Evolutionary conservation across 768 basidiomycete species (phyloP).

Genomic region (Mrakia blollopis): DNA sequence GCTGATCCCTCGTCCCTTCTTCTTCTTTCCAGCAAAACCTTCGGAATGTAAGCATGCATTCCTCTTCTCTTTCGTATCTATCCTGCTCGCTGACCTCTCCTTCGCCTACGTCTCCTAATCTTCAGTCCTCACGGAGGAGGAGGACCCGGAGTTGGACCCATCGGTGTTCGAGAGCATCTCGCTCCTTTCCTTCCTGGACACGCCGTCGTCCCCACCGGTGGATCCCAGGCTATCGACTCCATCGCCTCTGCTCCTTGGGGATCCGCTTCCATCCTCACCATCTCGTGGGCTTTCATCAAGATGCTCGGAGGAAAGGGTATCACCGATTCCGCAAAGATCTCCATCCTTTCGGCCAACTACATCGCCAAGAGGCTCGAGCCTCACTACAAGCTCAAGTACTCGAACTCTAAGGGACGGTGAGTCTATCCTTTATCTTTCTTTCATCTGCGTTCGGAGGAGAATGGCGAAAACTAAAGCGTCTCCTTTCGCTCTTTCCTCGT

Average conservation of each 20-base stretch:
- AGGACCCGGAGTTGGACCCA: slow-evolving; percentile 82
- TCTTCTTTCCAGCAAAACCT: slow-evolving; percentile 62
- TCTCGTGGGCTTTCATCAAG: slow-evolving; percentile 74
- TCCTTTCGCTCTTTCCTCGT: not conserved
- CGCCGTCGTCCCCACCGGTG: slow-evolving; percentile 63
- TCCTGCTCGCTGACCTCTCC: not conserved
- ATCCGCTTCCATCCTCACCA: slow-evolving; percentile 69
- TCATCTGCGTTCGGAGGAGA: not conserved
- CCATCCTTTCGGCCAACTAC: slow-evolving; percentile 93
- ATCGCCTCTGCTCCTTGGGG: slow-evolving; percentile 91
- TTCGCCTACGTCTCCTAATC: not conserved
- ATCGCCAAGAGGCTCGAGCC: slow-evolving; percentile 81
- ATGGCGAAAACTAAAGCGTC: not conserved
- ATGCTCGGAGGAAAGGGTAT: slow-evolving; percentile 97
- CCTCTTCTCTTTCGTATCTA: not conserved
- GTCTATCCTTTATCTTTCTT: not conserved
- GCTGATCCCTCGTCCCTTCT: not conserved
- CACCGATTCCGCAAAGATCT: slow-evolving; percentile 73
- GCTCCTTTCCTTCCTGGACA: slow-evolving; percentile 91
- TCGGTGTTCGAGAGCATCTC: slow-evolving; percentile 89
- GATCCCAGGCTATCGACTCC: slow-evolving; percentile 70
- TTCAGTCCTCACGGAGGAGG: slow-evolving; percentile 93
- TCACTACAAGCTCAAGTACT: slow-evolving; percentile 81
- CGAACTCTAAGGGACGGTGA: slow-evolving; percentile 72
- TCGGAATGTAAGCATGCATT: slow-evolving; percentile 66